A percentile compares a stretch with the other conserved stretches of the same genome.
phyloP scores from a whole-genome alignment of 192 early-diverging fungal species.

The Backusella tuberculispora region DNA sequence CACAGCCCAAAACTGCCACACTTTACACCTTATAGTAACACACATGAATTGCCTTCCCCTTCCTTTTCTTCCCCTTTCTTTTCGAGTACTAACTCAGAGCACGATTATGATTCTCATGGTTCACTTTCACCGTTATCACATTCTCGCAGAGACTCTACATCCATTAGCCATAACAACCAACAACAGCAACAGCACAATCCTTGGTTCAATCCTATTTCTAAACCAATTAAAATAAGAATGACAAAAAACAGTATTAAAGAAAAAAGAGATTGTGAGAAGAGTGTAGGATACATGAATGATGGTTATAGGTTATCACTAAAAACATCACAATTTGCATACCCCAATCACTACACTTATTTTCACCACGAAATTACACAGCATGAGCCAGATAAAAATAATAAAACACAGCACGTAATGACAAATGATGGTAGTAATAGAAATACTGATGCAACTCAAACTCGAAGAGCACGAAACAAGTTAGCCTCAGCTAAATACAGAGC shows the following conservation, averaged over 20 bases:
- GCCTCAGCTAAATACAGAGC: conserved; percentile 25
- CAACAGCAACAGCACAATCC: no score
- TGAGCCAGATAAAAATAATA: neutral
- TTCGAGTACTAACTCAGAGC: neutral
- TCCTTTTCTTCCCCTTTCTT: neutral
- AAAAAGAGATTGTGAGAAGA: no score
- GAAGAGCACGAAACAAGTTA: conserved; percentile 21
- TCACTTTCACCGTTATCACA: neutral
- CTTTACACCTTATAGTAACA: neutral
- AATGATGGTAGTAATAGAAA: no score
- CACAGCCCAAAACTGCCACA: neutral
- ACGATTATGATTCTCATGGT: neutral
- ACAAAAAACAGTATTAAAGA: no score
- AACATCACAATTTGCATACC: neutral
- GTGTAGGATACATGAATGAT: neutral
- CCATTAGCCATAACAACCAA: neutral
- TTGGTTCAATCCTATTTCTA: no score
- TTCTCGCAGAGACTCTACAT: neutral
- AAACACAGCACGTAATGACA: neutral
- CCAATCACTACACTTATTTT: neutral
- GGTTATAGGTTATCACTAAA: neutral
- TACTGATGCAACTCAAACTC: neutral
- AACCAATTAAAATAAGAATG: no score
- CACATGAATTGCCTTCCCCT: neutral
- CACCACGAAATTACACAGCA: neutral